Base-by-base conservation (phyloP, 1,139 yeast species). In the Yamadazyma dushanensis region DNA sequence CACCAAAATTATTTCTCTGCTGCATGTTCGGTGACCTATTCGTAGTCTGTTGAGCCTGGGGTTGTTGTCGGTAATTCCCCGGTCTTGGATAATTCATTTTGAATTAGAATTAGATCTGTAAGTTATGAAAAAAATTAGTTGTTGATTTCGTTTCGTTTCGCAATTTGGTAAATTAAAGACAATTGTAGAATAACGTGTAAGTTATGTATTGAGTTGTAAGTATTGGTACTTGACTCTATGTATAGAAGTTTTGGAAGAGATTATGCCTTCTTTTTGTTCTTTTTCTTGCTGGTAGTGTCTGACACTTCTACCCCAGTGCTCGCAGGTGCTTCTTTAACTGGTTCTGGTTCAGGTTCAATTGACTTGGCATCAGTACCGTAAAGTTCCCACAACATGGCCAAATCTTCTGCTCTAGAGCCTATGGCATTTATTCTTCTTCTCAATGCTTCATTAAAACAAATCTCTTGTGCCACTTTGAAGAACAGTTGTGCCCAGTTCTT, bases 391-490 rank as follows among this genome's bases (percentile, higher is more conserved):
- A 76, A 63, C 26, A 65, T 62, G 26, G 71, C 52, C 44, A 78
- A 66, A 16, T 63, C 64, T 36, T 68, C 63, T 33, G 70, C 66
- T 51, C 88, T 73, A 24, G 65, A 71, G 14, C 75, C 80, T 51
- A 85, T 73, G n/a, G 88, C 76, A 25, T 62, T 61, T 39, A 88
- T 67, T 53, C 97, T 80, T 66, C 94, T 78, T 62, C 94, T 77
- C 38, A 92, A 70, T 1, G 96, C 96, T 60, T 86, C 95, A 56
- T 90, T 90, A 61, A 88, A 86, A 46, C 96, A 87, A 32, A 92
- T 82, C 54, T 92, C 97, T 53, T 84, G 92, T 23, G 92, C 86
- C 14, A 84, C 77, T 9, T 84, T 83, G 56, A 89, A 84, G 51
- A 88, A 78, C 35, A 74, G 65, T 47, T 78, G 83, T 6, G 83